Evolutionary conservation across 345 rosid genomes (phyloP), one percentile per base, ranked within the genome.

Genomic region (Dipteronia dyeriana): DNA sequence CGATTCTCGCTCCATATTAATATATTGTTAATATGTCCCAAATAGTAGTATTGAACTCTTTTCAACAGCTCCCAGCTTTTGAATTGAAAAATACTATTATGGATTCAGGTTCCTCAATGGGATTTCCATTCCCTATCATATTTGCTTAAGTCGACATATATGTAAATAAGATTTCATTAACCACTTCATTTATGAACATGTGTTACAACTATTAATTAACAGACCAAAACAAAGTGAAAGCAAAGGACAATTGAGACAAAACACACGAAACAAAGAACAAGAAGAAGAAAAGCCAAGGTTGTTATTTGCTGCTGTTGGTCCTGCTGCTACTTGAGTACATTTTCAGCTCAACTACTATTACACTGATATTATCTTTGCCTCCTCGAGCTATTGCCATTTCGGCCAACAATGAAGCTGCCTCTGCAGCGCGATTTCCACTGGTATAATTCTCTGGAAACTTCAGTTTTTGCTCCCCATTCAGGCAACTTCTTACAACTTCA

Each of bases 341-440:
- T 17, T 71, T 74, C 3, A 84, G 84, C 65, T 80, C 77, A 47
- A 84, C 84, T 26, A 84, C 85, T 9, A 85, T 71, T 26, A 82
- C 86, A 51, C 84, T 85, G 66, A 85, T 79, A 54, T 87, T 83
- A 65, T 88, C 88, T 49, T 26, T 45, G 70, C 87, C 82, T 1
- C 91, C 86, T 6, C 82, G 75, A 64, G 81, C 85, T 61, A 86
- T 64, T 1, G 89, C 86, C 66, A 88, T 75, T 68, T 81, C 75
- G 19, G 85, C 73, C 8, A 85, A 73, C 38, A 69, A n/a, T 1
- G 83, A 79, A 0, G 88, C 87, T 0, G 84, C 84, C 41, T 76
- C 83, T 2, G 79, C 31, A 0, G 87, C 70, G 1, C 49, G 1
- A 16, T 23, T 82, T 25, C 68, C 81, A 1, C 10, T 39, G 1